These are phyloP conservation scores for Aegilops umbellulata DNA, from an alignment of 176 grass and related monocot species.

Conservation along the genomic window DNA sequence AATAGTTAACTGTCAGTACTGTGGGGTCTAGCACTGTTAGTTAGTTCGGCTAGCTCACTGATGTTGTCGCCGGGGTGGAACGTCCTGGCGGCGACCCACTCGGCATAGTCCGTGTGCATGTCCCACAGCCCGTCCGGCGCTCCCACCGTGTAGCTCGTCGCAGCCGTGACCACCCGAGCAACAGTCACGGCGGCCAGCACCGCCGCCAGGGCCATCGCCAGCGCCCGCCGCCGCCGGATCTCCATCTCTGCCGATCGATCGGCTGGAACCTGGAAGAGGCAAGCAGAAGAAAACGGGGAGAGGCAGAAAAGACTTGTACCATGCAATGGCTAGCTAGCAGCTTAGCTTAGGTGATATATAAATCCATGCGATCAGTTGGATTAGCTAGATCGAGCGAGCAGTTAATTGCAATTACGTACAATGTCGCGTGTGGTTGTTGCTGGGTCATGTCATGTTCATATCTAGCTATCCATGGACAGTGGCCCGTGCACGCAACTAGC, in stretches of 20 bases:
- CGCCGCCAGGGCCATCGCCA: background rate
- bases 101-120: constrained; percentile 50
- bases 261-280: background rate
- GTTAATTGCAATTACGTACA: constrained; percentile 3
- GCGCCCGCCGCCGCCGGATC: background rate
- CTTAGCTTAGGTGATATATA: background rate
- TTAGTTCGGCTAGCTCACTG: background rate
- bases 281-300: background rate
- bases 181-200: background rate
- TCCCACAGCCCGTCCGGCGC: constrained; percentile 67
- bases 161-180: background rate
- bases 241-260: background rate
- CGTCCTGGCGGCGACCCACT: constrained; percentile 46
- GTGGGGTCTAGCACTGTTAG: too few relatives aligned
- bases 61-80: constrained; percentile 58
- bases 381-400: background rate
- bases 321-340: background rate
- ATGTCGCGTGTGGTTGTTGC: background rate
- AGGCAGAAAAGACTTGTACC: background rate
- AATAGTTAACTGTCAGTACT: too few relatives aligned
- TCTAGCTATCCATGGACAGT: background rate
- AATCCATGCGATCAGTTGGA: background rate
- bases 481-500: background rate
- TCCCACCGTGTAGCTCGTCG: constrained; percentile 59
- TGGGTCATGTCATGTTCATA: background rate